Evolutionary conservation across 2,329 filamentous ascomycete species (phyloP).

Genomic region (Colletotrichum chrysophilum): DNA sequence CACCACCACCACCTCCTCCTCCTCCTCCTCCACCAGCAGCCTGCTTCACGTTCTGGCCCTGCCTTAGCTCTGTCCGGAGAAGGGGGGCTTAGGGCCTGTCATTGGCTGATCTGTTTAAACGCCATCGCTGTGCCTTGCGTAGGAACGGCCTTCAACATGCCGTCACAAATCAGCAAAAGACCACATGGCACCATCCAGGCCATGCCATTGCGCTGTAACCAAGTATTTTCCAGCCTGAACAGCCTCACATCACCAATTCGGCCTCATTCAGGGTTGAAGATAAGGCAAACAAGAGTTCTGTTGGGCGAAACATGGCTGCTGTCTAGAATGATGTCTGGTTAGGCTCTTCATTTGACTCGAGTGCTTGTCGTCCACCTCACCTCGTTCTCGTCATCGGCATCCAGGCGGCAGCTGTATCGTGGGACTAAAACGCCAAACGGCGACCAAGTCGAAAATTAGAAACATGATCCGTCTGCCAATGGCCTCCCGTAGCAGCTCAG

Average conservation of each 20-base stretch:
- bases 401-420: not conserved
- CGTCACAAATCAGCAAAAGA: not conserved
- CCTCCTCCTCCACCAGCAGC: too few relatives aligned
- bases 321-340: not conserved
- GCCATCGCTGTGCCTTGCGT: not conserved
- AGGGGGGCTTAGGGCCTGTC: not conserved
- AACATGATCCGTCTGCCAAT: not conserved
- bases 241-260: not conserved
- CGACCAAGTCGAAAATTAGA: not conserved
- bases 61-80: not conserved
- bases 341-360: not conserved
- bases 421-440: not conserved
- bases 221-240: not conserved
- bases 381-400: conserved; percentile 11
- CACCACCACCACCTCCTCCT: too few relatives aligned
- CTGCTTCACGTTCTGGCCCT: not conserved
- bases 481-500: not conserved
- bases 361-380: not conserved
- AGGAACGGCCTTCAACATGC: not conserved
- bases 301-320: not conserved
- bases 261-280: not conserved
- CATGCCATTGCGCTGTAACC: not conserved
- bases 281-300: not conserved
- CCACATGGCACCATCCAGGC: conserved; percentile 23
- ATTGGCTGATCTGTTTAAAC: conserved; percentile 2